These are phyloP conservation scores for Coniochaeta sp. DNA, from an alignment of 2,329 filamentous ascomycete genomes.

Conservation along the genomic window DNA sequence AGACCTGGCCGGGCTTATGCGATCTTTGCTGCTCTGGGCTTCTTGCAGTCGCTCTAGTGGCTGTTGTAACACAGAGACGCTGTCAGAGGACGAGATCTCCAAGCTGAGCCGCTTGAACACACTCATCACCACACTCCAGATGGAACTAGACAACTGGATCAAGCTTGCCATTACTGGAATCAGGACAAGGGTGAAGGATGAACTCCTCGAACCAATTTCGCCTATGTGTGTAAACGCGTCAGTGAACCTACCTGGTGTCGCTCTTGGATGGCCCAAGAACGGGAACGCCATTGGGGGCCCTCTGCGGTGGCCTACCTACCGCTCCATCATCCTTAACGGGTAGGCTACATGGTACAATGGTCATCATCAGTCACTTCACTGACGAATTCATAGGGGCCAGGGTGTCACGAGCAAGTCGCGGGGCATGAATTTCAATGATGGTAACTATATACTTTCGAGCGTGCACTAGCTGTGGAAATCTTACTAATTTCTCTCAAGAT, in stretches of 20 bases:
- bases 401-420: neutral
- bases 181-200: neutral
- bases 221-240: neutral
- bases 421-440: constrained; percentile 1
- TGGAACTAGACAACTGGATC: neutral
- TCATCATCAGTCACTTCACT: neutral
- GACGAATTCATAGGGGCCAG: neutral
- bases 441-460: neutral
- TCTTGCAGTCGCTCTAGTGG: neutral
- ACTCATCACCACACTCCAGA: neutral
- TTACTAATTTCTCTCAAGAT: neutral
- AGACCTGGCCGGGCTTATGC: neutral
- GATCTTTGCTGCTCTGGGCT: neutral
- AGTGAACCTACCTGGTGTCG: neutral
- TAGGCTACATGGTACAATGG: neutral
- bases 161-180: neutral
- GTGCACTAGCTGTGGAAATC: neutral
- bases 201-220: neutral
- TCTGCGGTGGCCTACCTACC: neutral
- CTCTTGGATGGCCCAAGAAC: neutral
- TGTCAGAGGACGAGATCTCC: neutral
- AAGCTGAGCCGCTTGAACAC: neutral
- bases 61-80: neutral
- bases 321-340: neutral
- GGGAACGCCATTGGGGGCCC: neutral